Base-by-base conservation (phyloP, 352 stramenopile species). In the Phytopythium montanum region DNA sequence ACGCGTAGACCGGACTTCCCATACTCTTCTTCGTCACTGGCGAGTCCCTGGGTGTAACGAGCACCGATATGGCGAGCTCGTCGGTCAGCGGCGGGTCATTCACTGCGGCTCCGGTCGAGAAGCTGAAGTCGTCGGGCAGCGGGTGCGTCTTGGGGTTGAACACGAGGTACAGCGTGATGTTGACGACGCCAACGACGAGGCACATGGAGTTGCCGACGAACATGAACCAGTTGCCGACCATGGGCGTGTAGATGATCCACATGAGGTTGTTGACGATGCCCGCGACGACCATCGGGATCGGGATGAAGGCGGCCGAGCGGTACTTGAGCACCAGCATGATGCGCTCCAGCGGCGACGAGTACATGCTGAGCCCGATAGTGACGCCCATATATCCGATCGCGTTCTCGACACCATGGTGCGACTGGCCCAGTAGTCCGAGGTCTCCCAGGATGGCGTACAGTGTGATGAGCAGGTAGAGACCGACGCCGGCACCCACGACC, bases 211-310 rank as follows among this genome's bases (percentile, higher is more conserved):
- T 72, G 42, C 45, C 51, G 13, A 42, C 63, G 36, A 74, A 72
- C 5, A 77, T 52, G 60, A 77, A 77, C 70, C 70, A 77, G 29
- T 64, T 70, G 55, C n/a, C 41, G 31, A 70, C 61, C 66, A 74
- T 68, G 12, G 64, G 64, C 48, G 52, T 61, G 44, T 77, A 77
- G 14, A 73, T 54, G 48, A 71, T 66, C 70, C 70, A 75, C 56
- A 75, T 66, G 42, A 62, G 36, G 56, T 72, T 79, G 61, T 72
- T 75, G 39, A 68, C 46, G 18, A 64, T 62, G 31, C 70, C 70
- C 0, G 59, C 56, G 16, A 49, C 45, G 33, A 75, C 59, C 60
- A 75, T 66, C 6, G 67, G 65, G 54, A 79, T 75, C 25, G 61
- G 70, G 29, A 79, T 73, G 45, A 71, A 75, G 0, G 64, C 61